Base-by-base conservation (phyloP, 345 rosid species). In the Linum tenue region DNA sequence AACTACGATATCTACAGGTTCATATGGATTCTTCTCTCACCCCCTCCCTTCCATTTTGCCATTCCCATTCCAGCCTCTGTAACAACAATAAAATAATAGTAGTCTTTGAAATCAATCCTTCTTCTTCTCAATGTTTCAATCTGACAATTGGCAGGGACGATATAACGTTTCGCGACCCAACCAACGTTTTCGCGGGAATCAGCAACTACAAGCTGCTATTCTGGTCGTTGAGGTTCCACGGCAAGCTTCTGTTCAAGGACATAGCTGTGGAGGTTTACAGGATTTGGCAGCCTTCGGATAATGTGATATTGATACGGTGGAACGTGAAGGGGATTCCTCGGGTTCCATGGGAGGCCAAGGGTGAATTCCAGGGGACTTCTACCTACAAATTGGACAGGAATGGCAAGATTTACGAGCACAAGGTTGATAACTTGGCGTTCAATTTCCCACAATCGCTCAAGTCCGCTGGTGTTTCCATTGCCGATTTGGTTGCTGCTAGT, bases 281-380 rank as follows among this genome's bases (percentile, higher is more conserved):
- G 83, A 76, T 88, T 41, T 92, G 98, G 98, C 96, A 92, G 74
- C 98, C 98, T 63, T 92, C 97, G 42, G 98, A 92, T 82, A 87
- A 90, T 71, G 84, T 85, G 76, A 92, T 92, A 67, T 73, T 90
- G 37, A 85, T 92, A 55, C 84, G 98, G 83, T 92, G 98, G 98
- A 86, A 86, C 64, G 78, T 89, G 70, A 89, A 82, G 59, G 98
- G 95, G 55, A 86, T 87, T 65, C 97, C 97, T 16, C 79, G 92
- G 76, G 91, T 92, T 39, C 98, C 98, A 42, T 92, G 97, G 98
- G 97, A 92, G 75, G 96, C 96, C 22, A 79, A 80, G 75, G 98
- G 98, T 12, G 85, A 88, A 70, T 88, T 92, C 79, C 96, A 92
- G 70, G 97, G 96, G 12, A 90, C 88, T 69, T 87, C 97, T 15